Conservation (phyloP, 2,329 filamentous ascomycete species). For the Trichoderma sp. region DNA sequence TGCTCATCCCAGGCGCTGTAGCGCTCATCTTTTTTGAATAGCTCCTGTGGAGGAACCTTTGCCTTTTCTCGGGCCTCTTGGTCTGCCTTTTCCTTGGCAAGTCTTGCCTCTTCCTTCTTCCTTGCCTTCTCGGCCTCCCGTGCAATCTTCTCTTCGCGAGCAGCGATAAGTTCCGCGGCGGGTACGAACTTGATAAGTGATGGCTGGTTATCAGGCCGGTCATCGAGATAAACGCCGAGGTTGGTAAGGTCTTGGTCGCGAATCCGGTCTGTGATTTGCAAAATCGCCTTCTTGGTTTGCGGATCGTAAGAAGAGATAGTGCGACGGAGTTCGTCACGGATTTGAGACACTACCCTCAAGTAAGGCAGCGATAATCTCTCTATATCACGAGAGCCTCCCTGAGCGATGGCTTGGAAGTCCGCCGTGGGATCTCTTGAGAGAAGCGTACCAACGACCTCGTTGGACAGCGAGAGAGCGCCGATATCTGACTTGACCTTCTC, state of each 20-base stretch:
- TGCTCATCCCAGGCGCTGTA: conserved; percentile 82
- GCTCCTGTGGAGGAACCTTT: conserved; percentile 54
- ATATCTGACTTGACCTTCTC: conserved; percentile 50
- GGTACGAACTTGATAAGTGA: conserved; percentile 72
- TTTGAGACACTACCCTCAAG: conserved; percentile 54
- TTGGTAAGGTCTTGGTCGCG: conserved; percentile 81
- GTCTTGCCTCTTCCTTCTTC: conserved; percentile 57
- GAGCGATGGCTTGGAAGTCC: conserved; percentile 50
- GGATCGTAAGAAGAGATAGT: conserved; percentile 50
- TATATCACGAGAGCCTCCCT: conserved; percentile 50
- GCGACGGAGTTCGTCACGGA: conserved; percentile 63
- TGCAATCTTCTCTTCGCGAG: conserved; percentile 60
- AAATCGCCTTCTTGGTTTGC: conserved; percentile 67
- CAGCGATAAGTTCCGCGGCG: conserved; percentile 57
- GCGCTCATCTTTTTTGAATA: conserved; percentile 58
- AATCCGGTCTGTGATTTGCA: conserved; percentile 75
- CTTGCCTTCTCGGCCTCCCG: conserved; percentile 61
- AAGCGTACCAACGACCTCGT: conserved; percentile 45
- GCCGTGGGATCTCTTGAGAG: conserved; percentile 45
- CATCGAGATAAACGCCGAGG: conserved; percentile 84
- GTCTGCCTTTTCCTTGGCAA: conserved; percentile 52
- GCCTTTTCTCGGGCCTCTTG: conserved; percentile 59
- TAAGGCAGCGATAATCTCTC: conserved; percentile 58
- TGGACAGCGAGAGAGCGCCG: conserved; percentile 49
- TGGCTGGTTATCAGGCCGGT: conserved; percentile 65